Base-by-base conservation (phyloP, 2,329 filamentous ascomycete species). In the Purpureocillium takamizusanense region DNA sequence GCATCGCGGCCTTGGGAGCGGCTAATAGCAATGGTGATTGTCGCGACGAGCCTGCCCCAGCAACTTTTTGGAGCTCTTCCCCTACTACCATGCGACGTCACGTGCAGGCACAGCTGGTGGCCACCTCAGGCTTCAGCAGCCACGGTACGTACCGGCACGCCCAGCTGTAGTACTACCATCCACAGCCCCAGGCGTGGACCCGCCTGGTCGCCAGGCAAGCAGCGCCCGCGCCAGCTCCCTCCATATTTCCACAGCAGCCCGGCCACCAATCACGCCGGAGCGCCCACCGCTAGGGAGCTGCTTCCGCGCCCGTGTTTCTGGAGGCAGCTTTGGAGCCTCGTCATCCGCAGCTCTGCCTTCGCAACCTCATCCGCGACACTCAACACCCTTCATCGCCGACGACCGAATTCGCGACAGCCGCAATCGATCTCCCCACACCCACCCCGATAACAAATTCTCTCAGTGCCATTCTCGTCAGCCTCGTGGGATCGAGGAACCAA, bases 271-370 rank as follows among this genome's bases (percentile, higher is more conserved):
- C 47, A 55, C 37, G 27, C 39, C 43, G 33, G 42, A 40, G 40
- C 11, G 38, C 33, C 40, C 39, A 33, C 35, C 29, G 35, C 21
- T 10, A 25, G 21, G 40, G 40, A 48, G 53, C 51, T 51, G 49
- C 50, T 42, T 47, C 45, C 38, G 36, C 25, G 35, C 46, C 6
- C 21, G 6, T 6, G 5, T 40, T 6, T 43, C 38, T 48, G 55
- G 63, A 70, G 67, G 66, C 66, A 70, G 65, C 66, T 65, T 62
- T 58, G 63, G n/a, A 68, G 69, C 69, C 67, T 72, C 69, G 69
- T 73, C 69, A 73, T 70, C 68, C 21, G 21, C 21, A 65, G 61
- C 62, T 59, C 54, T 50, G 27, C 25, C 34, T n/a, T 11, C 25
- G 11, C 34, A 33, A 50, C 44, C 41, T 43, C 41, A 23, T 46